phyloP scores from a whole-genome alignment of 2,329 filamentous ascomycete genomes.

The Talaromyces sp. region DNA sequence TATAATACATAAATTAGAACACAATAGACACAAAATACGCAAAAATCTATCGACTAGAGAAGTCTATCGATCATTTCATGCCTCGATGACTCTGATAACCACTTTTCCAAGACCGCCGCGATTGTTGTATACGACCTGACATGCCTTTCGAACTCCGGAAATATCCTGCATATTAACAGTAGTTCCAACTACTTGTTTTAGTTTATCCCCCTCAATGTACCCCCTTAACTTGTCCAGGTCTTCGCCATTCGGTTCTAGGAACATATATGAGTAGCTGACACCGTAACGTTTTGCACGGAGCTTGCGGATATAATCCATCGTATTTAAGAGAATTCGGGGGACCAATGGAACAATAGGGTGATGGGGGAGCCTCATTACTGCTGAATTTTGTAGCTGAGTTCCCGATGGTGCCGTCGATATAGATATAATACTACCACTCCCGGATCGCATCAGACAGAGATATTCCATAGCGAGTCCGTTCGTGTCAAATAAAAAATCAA shows the following conservation, averaged over 20 bases:
- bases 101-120: not conserved
- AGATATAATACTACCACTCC: too few relatives aligned
- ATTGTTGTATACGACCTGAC: not conserved
- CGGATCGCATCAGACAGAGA: too few relatives aligned
- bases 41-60: too few relatives aligned
- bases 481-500: not conserved
- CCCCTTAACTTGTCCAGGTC: not conserved
- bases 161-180: not conserved
- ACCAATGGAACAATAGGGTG: not conserved
- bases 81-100: not conserved
- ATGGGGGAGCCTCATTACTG: not conserved
- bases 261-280: not conserved
- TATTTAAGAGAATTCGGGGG: not conserved
- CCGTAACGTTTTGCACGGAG: not conserved
- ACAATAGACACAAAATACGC: too few relatives aligned
- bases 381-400: not conserved
- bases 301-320: not conserved
- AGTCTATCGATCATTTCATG: too few relatives aligned
- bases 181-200: not conserved
- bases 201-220: not conserved
- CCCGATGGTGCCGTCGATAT: too few relatives aligned
- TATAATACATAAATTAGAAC: too few relatives aligned
- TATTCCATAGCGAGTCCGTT: not conserved
- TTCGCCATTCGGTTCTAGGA: not conserved
- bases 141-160: not conserved